Evolutionary conservation across 2,329 filamentous ascomycete genomes (phyloP).

Genomic region (Pezicula rhizophila): DNA sequence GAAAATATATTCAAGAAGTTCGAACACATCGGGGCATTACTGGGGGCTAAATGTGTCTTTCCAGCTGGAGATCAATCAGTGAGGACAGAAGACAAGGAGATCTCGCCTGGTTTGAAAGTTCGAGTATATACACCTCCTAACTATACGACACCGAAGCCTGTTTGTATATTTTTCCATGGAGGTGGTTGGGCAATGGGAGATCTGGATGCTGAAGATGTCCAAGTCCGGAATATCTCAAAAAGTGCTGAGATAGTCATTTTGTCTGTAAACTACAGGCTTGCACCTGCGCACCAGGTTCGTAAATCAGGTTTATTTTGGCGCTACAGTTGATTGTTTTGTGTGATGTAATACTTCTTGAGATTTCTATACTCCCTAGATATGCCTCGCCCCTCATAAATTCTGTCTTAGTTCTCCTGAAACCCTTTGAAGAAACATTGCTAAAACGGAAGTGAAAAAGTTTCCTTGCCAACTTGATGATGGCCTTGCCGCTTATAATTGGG

Average conservation of each 20-base stretch:
- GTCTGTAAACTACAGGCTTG: slow-evolving; percentile 30
- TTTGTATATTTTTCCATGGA: slow-evolving; percentile 30
- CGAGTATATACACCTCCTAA: slow-evolving; percentile 30
- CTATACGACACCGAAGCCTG: slow-evolving; percentile 25
- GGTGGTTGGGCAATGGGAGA: slow-evolving; percentile 33
- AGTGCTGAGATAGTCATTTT: slow-evolving; percentile 26
- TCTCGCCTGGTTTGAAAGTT: slow-evolving; percentile 23
- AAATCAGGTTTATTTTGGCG: no score
- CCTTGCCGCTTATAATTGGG: slow-evolving; percentile 26
- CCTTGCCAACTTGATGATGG: slow-evolving; percentile 31
- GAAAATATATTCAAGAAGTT: slow-evolving; percentile 1
- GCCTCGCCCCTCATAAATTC: no score
- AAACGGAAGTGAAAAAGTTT: slow-evolving; percentile 13
- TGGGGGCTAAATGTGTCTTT: slow-evolving; percentile 10
- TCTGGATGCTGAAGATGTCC: slow-evolving; percentile 27
- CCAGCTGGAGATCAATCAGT: slow-evolving; percentile 27
- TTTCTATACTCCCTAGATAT: no score
- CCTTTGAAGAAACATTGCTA: no score
- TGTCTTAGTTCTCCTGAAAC: no score
- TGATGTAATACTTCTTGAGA: no score
- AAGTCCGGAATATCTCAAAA: slow-evolving; percentile 23
- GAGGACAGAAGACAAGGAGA: slow-evolving; percentile 24
- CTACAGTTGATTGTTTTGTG: no score
- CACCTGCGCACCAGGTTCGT: slow-evolving; percentile 20
- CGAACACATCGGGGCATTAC: background rate